Evolutionary conservation across 306 rosid species (phyloP).

Genomic region (Dalbergia cultrata): DNA sequence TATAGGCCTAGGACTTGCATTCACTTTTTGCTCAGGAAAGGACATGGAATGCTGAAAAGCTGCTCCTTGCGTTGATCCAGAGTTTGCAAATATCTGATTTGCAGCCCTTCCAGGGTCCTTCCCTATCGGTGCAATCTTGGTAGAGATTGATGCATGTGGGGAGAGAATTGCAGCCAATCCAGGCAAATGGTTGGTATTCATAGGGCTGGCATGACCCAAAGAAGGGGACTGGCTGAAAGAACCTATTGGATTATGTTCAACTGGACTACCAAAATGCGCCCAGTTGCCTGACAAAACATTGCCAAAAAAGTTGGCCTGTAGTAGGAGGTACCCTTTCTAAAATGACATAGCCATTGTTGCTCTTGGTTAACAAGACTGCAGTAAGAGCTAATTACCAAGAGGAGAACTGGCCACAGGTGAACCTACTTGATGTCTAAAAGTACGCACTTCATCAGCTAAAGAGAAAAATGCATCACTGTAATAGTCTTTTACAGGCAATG

Average conservation of each 20-base stretch:
- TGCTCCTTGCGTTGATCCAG: conserved; percentile 64
- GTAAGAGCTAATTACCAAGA: conserved; percentile 68
- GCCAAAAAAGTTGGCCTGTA: conserved; percentile 33
- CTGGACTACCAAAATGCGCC: conserved; percentile 84
- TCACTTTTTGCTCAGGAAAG: conserved; percentile 71
- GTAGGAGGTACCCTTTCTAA: conserved; percentile 27
- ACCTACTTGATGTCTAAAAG: conserved; percentile 80
- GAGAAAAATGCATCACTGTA: conserved; percentile 18
- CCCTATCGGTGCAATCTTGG: conserved; percentile 90
- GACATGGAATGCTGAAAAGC: conserved; percentile 74
- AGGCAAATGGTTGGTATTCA: conserved; percentile 70
- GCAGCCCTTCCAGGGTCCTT: conserved; percentile 80
- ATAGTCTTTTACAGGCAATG: conserved; percentile 26
- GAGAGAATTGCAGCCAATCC: conserved; percentile 91
- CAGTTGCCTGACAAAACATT: conserved; percentile 69
- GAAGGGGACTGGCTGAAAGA: conserved; percentile 78
- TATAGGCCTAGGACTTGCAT: conserved; percentile 69
- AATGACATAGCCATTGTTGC: conserved; percentile 18
- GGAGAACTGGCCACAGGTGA: conserved; percentile 89
- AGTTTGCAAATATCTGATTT: conserved; percentile 58
- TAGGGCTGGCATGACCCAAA: conserved; percentile 74
- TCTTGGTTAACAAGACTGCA: conserved; percentile 23
- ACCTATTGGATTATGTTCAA: conserved; percentile 71
- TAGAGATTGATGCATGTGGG: conserved; percentile 66
- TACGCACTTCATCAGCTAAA: conserved; percentile 76